These are phyloP conservation scores for Mycena rosella DNA, from an alignment of 768 basidiomycete species.

Conservation along the genomic window DNA sequence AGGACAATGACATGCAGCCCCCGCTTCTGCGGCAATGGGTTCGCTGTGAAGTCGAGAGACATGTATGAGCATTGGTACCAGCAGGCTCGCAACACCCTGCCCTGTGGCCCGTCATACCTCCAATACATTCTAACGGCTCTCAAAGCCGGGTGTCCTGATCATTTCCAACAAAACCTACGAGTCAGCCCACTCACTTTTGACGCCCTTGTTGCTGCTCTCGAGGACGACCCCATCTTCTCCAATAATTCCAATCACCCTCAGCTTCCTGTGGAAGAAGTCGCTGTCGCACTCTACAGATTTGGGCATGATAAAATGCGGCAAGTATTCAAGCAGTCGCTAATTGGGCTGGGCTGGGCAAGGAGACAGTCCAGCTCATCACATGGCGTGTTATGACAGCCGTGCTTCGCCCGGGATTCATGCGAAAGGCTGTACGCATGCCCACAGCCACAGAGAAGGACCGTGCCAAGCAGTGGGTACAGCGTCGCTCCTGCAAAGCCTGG, in stretches of 20 bases:
- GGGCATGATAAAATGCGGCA: constrained; percentile 54
- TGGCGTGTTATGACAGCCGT: constrained; percentile 48
- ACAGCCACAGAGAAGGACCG: constrained; percentile 49
- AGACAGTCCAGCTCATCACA: constrained; percentile 42
- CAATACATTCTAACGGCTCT: too few relatives aligned
- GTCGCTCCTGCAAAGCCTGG: constrained; percentile 50
- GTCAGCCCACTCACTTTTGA: too few relatives aligned
- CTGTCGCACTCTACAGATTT: constrained; percentile 54
- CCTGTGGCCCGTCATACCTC: too few relatives aligned
- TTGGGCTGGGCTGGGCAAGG: constrained; percentile 53
- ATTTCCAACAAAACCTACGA: too few relatives aligned
- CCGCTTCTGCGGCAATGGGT: too few relatives aligned
- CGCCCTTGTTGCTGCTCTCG: too few relatives aligned
- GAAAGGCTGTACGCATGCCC: constrained; percentile 44
- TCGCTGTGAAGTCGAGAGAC: too few relatives aligned
- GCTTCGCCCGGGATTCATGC: constrained; percentile 41
- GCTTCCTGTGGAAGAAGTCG: constrained; percentile 49
- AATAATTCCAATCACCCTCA: constrained; percentile 46
- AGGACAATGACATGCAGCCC: too few relatives aligned
- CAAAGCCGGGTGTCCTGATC: too few relatives aligned
- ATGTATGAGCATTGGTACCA: too few relatives aligned
- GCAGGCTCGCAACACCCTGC: too few relatives aligned
- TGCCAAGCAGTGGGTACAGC: constrained; percentile 54
- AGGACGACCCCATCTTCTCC: too few relatives aligned
- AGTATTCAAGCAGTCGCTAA: constrained; percentile 46